These are phyloP conservation scores for Termitomyces sp. DNA, from an alignment of 1,284 basidiomycete species.

Conservation along the genomic window DNA sequence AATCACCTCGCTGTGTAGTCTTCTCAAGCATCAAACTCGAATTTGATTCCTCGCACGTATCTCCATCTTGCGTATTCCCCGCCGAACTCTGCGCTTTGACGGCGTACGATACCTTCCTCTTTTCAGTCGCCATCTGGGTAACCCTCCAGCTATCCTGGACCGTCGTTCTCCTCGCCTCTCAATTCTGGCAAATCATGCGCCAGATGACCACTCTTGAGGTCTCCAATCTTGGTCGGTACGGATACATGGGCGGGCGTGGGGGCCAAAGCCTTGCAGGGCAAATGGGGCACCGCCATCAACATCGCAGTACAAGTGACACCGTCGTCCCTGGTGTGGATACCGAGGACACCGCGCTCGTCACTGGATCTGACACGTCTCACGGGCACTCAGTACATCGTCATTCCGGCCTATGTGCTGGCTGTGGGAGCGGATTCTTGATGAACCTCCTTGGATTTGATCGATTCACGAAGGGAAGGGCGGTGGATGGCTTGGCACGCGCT, in stretches of 20 bases:
- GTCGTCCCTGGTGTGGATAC: slow-evolving; percentile 30
- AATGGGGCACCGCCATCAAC: slow-evolving; percentile 62
- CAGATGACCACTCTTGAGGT: slow-evolving; percentile 98
- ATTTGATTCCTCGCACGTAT: slow-evolving; percentile 37
- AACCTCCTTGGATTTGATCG: slow-evolving; percentile 88
- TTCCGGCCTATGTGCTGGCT: slow-evolving; percentile 30
- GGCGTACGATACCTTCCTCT: slow-evolving; percentile 78
- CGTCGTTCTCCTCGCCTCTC: slow-evolving; percentile 76
- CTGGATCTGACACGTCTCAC: slow-evolving; percentile 21
- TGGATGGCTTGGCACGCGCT: slow-evolving; percentile 70
- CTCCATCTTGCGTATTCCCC: slow-evolving; percentile 67
- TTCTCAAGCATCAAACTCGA: slow-evolving; percentile 40
- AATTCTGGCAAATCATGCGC: slow-evolving; percentile 87
- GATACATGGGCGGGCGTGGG: slow-evolving; percentile 95
- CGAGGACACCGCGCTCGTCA: slow-evolving; percentile 33
- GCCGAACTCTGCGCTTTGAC: slow-evolving; percentile 65
- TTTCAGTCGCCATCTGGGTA: slow-evolving; percentile 79
- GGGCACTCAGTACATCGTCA: slow-evolving; percentile 27
- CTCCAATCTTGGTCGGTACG: slow-evolving; percentile 90
- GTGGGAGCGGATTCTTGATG: slow-evolving; percentile 66
- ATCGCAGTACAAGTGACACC: slow-evolving; percentile 22
- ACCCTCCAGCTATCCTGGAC: slow-evolving; percentile 95
- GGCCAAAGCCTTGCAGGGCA: slow-evolving; percentile 62
- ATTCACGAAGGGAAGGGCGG: slow-evolving; percentile 87
- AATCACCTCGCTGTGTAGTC: slow-evolving; percentile 30